A percentile compares a stretch with the other conserved stretches of the same genome.
Evolutionary conservation across 768 basidiomycete species (phyloP).

Genomic region (Tylopilus cervinicoccineus): DNA sequence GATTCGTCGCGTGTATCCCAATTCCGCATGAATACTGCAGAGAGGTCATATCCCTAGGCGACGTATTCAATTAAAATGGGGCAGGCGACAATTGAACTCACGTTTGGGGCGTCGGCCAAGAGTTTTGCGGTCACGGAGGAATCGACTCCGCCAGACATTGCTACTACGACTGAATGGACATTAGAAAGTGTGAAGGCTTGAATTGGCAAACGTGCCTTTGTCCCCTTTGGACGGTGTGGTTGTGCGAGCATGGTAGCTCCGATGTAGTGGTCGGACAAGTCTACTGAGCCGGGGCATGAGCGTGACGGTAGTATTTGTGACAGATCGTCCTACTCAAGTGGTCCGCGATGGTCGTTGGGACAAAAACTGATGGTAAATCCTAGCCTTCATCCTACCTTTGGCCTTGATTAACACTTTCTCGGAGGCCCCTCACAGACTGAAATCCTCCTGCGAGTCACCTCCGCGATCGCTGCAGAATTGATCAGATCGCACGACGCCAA

Average conservation of each 20-base stretch:
- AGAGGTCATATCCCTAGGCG: constrained; percentile 70
- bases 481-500: constrained; percentile 83
- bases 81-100: constrained; percentile 23
- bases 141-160: constrained; percentile 96
- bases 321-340: neutral
- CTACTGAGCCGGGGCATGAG: constrained; percentile 8
- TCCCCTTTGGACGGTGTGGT: constrained; percentile 23
- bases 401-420: neutral
- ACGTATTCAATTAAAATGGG: neutral
- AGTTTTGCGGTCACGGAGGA: constrained; percentile 85
- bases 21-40: constrained; percentile 93
- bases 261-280: constrained; percentile 10
- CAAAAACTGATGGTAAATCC: constrained; percentile 35
- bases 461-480: constrained; percentile 91
- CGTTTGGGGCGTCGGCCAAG: constrained; percentile 52
- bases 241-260: constrained; percentile 16
- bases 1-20: constrained; percentile 89
- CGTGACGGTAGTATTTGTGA: neutral
- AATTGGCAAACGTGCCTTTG: constrained; percentile 17
- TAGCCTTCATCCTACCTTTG: neutral
- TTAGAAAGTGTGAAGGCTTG: neutral
- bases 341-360: constrained; percentile 36
- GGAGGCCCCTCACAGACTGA: constrained; percentile 86
- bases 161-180: constrained; percentile 64
- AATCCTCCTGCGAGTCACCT: constrained; percentile 82